Evolutionary conservation across 345 rosid species (phyloP), one percentile per base, ranked within the genome.

Genomic region (Erysimum cheiranthoides): DNA sequence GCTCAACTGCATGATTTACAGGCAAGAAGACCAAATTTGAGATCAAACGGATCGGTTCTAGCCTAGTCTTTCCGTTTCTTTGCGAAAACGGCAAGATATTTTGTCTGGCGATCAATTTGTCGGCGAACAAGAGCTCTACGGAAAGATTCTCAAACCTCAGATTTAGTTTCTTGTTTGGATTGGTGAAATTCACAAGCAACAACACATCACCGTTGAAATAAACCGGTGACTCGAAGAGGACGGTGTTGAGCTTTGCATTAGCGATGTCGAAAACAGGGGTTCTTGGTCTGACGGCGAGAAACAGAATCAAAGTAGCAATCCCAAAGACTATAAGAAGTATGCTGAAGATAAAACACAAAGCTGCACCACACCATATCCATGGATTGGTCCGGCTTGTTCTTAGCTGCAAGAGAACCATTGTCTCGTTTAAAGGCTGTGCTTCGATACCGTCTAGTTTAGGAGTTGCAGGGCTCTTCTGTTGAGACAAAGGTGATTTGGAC

Each of bases 1-100:
- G 90, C 73, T 90, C 90, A 43, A 80, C 21, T 9, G 78, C 84
- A 45, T 81, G 84, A 70, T 79, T 84, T 72, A 73, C 86, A 0
- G 97, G 98, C 82, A 94, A 65, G 65, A 83, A 90, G 30, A 90
- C 93, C 85, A 92, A 80, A 78, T 90, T 92, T 1, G 97, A 90
- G 74, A 89, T 73, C 73, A 94, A 65, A 65, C 82, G 97, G 67
- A 93, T 82, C 13, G 86, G 46, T 64, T 78, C 85, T 74, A 86
- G 45, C 76, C 89, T 85, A 38, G 73, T 75, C 77, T 85, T 88
- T 21, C 88, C 69, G 45, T 77, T 81, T 74, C 89, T 83, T 68
- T 87, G 86, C 5, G 82, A 65, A 76, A 93, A 93, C 13, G 97
- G 93, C 83, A 85, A 81, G 68, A 88, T 52, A 54, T 80, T 77